Evolutionary conservation across 2,329 filamentous ascomycete species (phyloP).

Genomic region (Colletotrichum echinochloae): DNA sequence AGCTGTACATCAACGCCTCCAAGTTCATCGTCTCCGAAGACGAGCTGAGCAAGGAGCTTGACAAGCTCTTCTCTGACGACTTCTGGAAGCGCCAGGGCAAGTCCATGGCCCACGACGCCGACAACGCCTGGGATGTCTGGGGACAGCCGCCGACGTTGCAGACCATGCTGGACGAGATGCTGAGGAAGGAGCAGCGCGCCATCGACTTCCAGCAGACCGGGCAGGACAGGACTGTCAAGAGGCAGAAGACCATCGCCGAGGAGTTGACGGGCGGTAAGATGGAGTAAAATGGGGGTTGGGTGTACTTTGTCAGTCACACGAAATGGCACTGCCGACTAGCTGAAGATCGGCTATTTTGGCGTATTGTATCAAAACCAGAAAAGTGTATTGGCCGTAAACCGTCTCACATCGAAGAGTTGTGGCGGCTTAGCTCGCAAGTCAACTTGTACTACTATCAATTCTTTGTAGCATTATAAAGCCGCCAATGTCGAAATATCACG

Average conservation of each 20-base stretch:
- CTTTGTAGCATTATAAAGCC: constrained; percentile 40
- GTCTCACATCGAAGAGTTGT: constrained; percentile 22
- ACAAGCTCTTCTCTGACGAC: constrained; percentile 78
- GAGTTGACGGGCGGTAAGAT: constrained; percentile 71
- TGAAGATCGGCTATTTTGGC: constrained; percentile 16
- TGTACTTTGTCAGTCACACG: constrained; percentile 35
- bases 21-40: constrained; percentile 87
- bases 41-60: constrained; percentile 80
- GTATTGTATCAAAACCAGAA: constrained; percentile 18
- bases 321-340: constrained; percentile 24
- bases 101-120: constrained; percentile 47
- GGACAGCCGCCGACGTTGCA: constrained; percentile 59
- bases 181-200: constrained; percentile 42
- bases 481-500: constrained; percentile 24
- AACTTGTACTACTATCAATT: constrained; percentile 38
- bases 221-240: constrained; percentile 59
- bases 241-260: constrained; percentile 68
- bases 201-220: constrained; percentile 49
- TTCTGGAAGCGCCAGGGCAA: constrained; percentile 60
- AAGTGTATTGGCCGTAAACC: constrained; percentile 18
- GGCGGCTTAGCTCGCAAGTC: constrained; percentile 21
- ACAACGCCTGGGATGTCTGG: constrained; percentile 66
- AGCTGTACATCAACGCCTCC: constrained; percentile 89
- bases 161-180: constrained; percentile 57
- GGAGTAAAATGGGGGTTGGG: constrained; percentile 49